Percentiles rank a stretch among this genome's conserved stretches.
phyloP scores from a whole-genome alignment of 495 filamentous ascomycete genomes.

The Penicillium lagena region DNA sequence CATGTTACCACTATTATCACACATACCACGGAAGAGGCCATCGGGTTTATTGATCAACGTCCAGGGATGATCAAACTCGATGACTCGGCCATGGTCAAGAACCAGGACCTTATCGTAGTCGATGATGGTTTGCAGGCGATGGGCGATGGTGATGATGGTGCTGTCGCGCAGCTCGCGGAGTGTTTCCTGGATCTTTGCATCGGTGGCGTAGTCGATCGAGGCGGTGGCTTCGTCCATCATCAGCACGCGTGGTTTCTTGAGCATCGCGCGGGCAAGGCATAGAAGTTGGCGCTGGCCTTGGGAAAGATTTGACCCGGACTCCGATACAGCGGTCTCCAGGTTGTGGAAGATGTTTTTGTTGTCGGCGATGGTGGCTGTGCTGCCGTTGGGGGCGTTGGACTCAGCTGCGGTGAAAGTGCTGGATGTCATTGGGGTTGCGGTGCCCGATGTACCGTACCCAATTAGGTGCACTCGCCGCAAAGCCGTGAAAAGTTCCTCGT shows the following conservation, averaged over 20 bases:
- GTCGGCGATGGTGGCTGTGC: slow-evolving; percentile 29
- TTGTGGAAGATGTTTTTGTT: slow-evolving; percentile 97
- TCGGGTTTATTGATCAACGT: slow-evolving; percentile 61
- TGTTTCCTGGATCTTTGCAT: slow-evolving; percentile 92
- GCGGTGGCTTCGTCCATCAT: slow-evolving; percentile 99
- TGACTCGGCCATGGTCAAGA: slow-evolving; percentile 78
- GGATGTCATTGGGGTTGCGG: slow-evolving; percentile 35
- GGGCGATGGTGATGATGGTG: slow-evolving; percentile 98
- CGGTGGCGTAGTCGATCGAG: slow-evolving; percentile 94
- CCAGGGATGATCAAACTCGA: slow-evolving; percentile 86
- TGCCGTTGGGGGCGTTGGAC: slow-evolving; percentile 36
- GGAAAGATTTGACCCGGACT: slow-evolving; percentile 92
- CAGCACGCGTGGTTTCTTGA: slow-evolving; percentile 85
- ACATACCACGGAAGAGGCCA: slow-evolving; percentile 83
- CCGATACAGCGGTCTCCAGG: slow-evolving; percentile 75
- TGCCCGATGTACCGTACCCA: slow-evolving; percentile 47
- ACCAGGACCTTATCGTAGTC: slow-evolving; percentile 99
- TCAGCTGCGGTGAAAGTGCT: slow-evolving; percentile 24
- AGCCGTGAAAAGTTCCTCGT: slow-evolving; percentile 84
- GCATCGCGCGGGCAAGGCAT: slow-evolving; percentile 88
- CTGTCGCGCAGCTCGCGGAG: slow-evolving; percentile 77
- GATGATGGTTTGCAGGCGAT: slow-evolving; percentile 90
- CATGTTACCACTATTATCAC: slow-evolving; percentile 87
- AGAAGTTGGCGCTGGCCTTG: slow-evolving; percentile 95
- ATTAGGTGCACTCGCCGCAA: slow-evolving; percentile 90